These are phyloP conservation scores for Capsaspora owczarzaki DNA, from an alignment of 78 protist genomes.

Conservation along the genomic window DNA sequence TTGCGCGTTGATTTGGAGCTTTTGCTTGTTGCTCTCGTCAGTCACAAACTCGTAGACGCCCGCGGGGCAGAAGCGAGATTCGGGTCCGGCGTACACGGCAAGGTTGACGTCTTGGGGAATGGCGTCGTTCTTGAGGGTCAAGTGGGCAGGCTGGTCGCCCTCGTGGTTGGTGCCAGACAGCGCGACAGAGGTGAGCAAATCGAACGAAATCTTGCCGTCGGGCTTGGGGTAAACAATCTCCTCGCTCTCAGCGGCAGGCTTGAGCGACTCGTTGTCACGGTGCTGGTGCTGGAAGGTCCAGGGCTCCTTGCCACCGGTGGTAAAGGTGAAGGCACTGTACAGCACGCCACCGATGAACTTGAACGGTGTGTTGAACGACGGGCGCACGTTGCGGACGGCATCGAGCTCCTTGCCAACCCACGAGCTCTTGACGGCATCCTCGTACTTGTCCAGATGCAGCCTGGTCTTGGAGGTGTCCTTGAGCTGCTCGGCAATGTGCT, in stretches of 20 bases:
- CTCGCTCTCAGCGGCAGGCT: slow-evolving; percentile 57
- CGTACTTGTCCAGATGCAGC: slow-evolving; percentile 31
- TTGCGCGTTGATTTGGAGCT: slow-evolving; percentile 84
- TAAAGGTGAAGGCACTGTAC: slow-evolving; percentile 49
- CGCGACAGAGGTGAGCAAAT: slow-evolving; percentile 72
- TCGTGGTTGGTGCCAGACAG: slow-evolving; percentile 87
- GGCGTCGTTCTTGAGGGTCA: slow-evolving; percentile 34
- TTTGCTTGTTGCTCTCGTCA: neutral
- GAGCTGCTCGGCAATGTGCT: slow-evolving; percentile 42
- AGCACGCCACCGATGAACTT: slow-evolving; percentile 55
- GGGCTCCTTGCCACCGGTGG: slow-evolving; percentile 68
- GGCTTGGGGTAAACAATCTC: slow-evolving; percentile 92
- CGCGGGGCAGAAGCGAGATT: slow-evolving; percentile 92
- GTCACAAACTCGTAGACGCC: slow-evolving; percentile 86
- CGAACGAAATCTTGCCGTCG: slow-evolving; percentile 82
- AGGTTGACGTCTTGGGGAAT: slow-evolving; percentile 47
- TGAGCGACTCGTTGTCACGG: slow-evolving; percentile 45
- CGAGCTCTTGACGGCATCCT: slow-evolving; percentile 42
- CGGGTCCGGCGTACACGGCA: slow-evolving; percentile 73
- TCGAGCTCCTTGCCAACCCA: slow-evolving; percentile 83
- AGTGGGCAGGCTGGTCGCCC: slow-evolving; percentile 85
- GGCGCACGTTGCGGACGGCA: slow-evolving; percentile 72
- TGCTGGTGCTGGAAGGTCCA: slow-evolving; percentile 53
- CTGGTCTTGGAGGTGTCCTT: neutral
- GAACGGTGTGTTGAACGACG: slow-evolving; percentile 53